Base-by-base conservation (phyloP, 331 rosid species). In the Phaseolus coccineus region DNA sequence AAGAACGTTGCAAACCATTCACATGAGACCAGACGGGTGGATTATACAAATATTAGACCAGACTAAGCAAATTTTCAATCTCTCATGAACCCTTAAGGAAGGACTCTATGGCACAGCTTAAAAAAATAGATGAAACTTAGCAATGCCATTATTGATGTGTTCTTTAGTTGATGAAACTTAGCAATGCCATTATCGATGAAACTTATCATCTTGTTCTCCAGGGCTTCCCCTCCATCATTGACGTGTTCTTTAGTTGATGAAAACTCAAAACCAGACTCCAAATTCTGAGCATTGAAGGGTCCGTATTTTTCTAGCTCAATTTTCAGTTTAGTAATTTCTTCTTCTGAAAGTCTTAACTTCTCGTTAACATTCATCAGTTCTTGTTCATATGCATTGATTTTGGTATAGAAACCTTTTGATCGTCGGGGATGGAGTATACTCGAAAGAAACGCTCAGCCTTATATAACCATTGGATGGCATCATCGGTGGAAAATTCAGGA, bases 331-430 rank as follows among this genome's bases (percentile, higher is more conserved):
- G 69, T 22, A 82, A 86, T 86, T 86, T 91, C 91, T 71, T 81
- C 90, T 53, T 87, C 89, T n/a, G 93, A 89, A 48, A 81, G 73
- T 33, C 84, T 87, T 30, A 91, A 63, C 82, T 90, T 91, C 71
- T 89, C 91, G 63, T 87, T 92, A 52, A 86, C 79, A 76, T 15
- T 71, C 84, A 81, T 69, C 58, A 94, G 74, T 76, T 92, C 98
- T 74, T 86, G 89, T 71, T 85, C 97, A 69, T 88, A 89, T 8
- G 80, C 82, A 69, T 83, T 81, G 72, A 85, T 83, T 76, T 82
- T 91, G 52, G 87, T 47, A 81, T 62, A 77, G 73, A 77, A 55
- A 59, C 89, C 89, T 53, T 88, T 19, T 19, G 22, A 19, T 19
- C 22, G 22, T 19, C 22, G 22, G 22, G 22, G 22, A 19, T 19